Evolutionary conservation across 2,329 filamentous ascomycete species (phyloP).

Genomic region (Diplodia sapinea): DNA sequence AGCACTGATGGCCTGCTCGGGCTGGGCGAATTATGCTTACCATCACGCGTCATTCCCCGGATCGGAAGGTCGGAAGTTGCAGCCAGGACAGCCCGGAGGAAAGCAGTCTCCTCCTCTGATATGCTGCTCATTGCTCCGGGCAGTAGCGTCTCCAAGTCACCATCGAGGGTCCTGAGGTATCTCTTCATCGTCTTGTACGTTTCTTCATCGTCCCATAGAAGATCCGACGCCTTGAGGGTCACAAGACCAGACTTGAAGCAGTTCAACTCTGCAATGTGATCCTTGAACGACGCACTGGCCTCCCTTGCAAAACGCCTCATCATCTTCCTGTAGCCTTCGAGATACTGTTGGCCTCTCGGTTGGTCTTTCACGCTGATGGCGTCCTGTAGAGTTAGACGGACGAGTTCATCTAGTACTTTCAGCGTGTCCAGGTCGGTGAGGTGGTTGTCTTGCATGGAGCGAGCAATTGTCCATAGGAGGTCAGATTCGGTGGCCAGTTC

Average conservation of each 20-base stretch:
- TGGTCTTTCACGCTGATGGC: conserved; percentile 45
- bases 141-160: conserved; percentile 19
- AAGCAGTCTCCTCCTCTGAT: conserved; percentile 16
- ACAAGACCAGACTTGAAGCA: conserved; percentile 30
- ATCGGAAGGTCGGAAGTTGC: conserved; percentile 26
- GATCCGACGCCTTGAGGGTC: conserved; percentile 12
- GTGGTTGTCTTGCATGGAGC: conserved; percentile 9
- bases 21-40: background rate
- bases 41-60: conserved; percentile 15
- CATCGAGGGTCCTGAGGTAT: conserved; percentile 25
- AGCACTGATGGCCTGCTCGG: background rate
- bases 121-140: conserved; percentile 5
- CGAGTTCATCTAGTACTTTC: conserved; percentile 39
- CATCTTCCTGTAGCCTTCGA: conserved; percentile 39
- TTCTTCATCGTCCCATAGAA: conserved; percentile 25
- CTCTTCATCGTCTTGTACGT: conserved; percentile 30
- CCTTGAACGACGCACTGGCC: background rate
- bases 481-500: conserved; percentile 36
- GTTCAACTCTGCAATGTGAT: conserved; percentile 23
- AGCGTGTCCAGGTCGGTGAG: conserved; percentile 25
- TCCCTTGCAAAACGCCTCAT: conserved; percentile 32
- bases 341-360: conserved; percentile 42
- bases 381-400: conserved; percentile 39
- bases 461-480: conserved; percentile 23
- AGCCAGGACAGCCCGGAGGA: conserved; percentile 18